Conservation (phyloP, 345 rosid genomes). For the Melastoma malabathricum region DNA sequence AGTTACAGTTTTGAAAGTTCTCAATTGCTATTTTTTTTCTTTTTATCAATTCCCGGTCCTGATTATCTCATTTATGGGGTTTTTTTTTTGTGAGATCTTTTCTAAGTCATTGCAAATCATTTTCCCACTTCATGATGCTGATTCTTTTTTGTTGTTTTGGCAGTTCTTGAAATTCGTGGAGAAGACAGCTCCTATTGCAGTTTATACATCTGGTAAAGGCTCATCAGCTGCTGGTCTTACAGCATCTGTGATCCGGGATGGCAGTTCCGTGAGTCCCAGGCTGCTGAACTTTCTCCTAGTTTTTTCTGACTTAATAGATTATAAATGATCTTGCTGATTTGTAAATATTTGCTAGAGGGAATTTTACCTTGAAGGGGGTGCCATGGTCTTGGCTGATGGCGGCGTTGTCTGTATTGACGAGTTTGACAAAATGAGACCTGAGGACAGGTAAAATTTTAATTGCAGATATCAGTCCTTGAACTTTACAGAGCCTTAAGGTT, state of each 20-base stretch:
- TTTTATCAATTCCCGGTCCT: too few relatives aligned
- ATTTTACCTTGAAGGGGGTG: slow-evolving; percentile 99
- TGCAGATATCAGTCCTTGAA: background rate
- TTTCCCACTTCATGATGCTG: slow-evolving; percentile 7
- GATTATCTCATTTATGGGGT: too few relatives aligned
- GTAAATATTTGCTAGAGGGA: slow-evolving; percentile 37
- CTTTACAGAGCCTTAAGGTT: background rate
- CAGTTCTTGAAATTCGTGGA: slow-evolving; percentile 95
- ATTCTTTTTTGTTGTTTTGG: slow-evolving; percentile 9
- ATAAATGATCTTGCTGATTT: slow-evolving; percentile 1
- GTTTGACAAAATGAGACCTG: slow-evolving; percentile 98
- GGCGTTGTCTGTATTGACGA: slow-evolving; percentile 98
- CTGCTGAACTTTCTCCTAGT: slow-evolving; percentile 3
- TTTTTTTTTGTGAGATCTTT: background rate
- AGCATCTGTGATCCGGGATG: slow-evolving; percentile 86
- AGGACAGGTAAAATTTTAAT: slow-evolving; percentile 51
- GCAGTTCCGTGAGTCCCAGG: slow-evolving; percentile 51
- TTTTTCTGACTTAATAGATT: background rate
- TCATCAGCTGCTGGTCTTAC: slow-evolving; percentile 99
- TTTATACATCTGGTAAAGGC: slow-evolving; percentile 94
- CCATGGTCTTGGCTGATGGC: slow-evolving; percentile 98
- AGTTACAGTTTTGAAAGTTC: too few relatives aligned
- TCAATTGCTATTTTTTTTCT: background rate
- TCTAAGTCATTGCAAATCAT: background rate
- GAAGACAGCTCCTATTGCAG: slow-evolving; percentile 95